A percentile compares a stretch with the other conserved stretches of the same genome.
phyloP scores from a whole-genome alignment of 441 rosid genomes.

The Hura crepitans region DNA sequence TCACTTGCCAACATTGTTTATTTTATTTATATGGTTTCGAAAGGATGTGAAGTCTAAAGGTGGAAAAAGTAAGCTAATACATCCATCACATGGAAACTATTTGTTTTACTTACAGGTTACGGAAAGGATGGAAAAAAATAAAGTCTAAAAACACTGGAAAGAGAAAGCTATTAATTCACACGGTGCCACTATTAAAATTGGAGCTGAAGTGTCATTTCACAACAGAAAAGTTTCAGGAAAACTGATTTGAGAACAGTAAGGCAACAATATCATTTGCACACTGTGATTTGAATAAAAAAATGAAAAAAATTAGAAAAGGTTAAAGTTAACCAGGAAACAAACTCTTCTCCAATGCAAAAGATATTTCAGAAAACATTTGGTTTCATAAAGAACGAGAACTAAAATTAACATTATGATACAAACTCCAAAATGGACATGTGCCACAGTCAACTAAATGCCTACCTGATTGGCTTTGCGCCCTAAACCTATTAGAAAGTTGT shows the following conservation, averaged over 20 bases:
- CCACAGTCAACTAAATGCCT: not conserved
- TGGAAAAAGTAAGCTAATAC: not conserved
- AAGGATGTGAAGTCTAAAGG: not conserved
- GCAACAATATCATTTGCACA: not conserved
- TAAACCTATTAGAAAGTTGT: constrained; percentile 93
- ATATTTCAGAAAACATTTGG: not conserved
- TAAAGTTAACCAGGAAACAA: not conserved
- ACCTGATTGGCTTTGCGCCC: constrained; percentile 99
- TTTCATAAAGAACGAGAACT: not conserved
- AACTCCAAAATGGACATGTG: not conserved
- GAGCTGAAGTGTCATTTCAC: not conserved
- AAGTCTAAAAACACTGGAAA: too few relatives aligned
- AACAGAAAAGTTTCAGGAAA: not conserved
- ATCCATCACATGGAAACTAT: too few relatives aligned
- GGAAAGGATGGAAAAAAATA: too few relatives aligned
- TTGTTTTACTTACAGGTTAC: too few relatives aligned
- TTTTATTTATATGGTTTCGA: not conserved
- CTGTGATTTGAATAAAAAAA: not conserved
- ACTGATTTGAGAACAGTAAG: not conserved
- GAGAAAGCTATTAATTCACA: not conserved
- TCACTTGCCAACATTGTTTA: not conserved
- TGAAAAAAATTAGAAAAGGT: not conserved
- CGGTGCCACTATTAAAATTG: not conserved
- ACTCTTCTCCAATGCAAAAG: not conserved
- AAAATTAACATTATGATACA: constrained; percentile 3